Percentiles rank a stretch among this genome's conserved stretches.
Conservation (phyloP, 2,329 filamentous ascomycete genomes). For the Zymoseptoria passerinii region DNA sequence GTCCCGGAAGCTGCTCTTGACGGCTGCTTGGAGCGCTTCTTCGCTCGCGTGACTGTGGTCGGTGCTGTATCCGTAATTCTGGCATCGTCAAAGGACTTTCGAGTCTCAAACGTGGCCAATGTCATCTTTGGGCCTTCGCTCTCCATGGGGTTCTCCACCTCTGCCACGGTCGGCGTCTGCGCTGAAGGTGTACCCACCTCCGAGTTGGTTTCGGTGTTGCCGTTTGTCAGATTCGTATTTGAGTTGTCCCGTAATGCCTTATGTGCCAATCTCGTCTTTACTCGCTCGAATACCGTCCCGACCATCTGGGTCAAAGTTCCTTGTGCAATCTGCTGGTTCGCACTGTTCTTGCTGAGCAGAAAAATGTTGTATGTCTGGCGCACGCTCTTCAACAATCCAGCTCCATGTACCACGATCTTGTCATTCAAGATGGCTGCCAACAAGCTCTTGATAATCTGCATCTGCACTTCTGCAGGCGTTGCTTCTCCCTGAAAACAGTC, state of each 20-base stretch:
- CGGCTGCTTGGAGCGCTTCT: constrained; percentile 23
- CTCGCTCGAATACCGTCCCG: constrained; percentile 91
- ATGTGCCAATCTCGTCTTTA: constrained; percentile 75
- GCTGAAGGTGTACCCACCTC: constrained; percentile 18
- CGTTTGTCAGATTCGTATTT: constrained; percentile 38
- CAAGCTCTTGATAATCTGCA: constrained; percentile 96
- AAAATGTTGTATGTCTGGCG: constrained; percentile 99
- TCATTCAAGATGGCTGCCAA: constrained; percentile 93
- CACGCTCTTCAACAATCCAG: constrained; percentile 89
- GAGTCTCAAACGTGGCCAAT: constrained; percentile 59
- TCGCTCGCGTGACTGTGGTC: constrained; percentile 56
- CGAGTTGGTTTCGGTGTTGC: constrained; percentile 17
- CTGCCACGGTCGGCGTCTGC: constrained; percentile 21
- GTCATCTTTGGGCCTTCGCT: constrained; percentile 52
- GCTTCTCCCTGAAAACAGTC: constrained; percentile 97
- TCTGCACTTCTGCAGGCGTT: constrained; percentile 82
- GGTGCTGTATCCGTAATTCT: constrained; percentile 59
- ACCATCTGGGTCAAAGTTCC: constrained; percentile 98
- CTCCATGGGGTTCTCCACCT: constrained; percentile 37
- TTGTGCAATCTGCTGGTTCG: constrained; percentile 95
- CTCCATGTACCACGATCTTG: constrained; percentile 96
- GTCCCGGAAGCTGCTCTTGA: constrained; percentile 39
- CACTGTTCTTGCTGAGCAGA: constrained; percentile 81
- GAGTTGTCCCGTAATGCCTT: constrained; percentile 67
- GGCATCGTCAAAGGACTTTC: constrained; percentile 57